Base-by-base conservation (phyloP, 345 rosid species). In the Abelmoschus esculentus region DNA sequence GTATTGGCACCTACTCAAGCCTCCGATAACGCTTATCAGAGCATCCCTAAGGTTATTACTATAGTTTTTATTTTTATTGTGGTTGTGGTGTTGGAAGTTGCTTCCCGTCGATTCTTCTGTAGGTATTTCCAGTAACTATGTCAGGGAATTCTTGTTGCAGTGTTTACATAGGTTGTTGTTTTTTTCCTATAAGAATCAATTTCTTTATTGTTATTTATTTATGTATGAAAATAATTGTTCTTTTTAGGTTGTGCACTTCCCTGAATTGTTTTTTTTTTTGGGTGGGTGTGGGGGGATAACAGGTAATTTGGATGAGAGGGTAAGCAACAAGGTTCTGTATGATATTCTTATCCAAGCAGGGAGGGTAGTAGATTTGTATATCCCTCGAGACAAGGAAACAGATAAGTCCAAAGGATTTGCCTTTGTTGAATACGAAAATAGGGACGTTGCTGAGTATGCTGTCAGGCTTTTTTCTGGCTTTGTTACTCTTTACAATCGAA, bases 281-380 rank as follows among this genome's bases (percentile, higher is more conserved):
- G 26, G 26, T 22, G 26, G 26, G 26, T 0, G 26, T 22, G 26
- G 26, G 26, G 38, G 38, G 2, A 13, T 64, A 38, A 40, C 12
- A 88, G 97, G 98, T 67, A 88, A 89, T 82, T 74, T 93, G 81
- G 98, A 91, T 46, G 98, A 91, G 73, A 83, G 80, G 76, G 97
- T 93, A 28, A 88, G 88, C 70, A 93, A 95, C 17, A 87, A 96
- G 74, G 96, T 88, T 57, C 73, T 95, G 71, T 91, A 89, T 59
- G 96, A 95, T 73, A 95, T 95, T 29, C 73, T 86, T 29, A 91
- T 95, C 26, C 93, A 95, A 83, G 97, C 97, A 2, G 97, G 99
- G 47, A 78, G 84, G 42, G 90, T 95, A 0, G 82, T 87, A 15
- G 92, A 90, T 63, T 77, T 95, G 70, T 76, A 91, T 76, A 82